Evolutionary conservation across 176 grass and related monocot species (phyloP).

Genomic region (Areca catechu): DNA sequence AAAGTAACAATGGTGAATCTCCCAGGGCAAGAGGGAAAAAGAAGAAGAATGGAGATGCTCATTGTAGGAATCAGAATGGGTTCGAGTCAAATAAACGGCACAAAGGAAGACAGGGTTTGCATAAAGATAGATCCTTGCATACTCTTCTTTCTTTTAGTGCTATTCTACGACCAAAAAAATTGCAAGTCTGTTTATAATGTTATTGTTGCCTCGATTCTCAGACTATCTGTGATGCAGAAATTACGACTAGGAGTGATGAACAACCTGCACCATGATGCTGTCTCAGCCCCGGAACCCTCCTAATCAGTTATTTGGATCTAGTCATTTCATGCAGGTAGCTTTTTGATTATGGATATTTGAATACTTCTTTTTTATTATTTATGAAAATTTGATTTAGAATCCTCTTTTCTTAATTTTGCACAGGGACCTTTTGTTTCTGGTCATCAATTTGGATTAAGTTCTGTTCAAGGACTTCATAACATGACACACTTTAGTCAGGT

Average conservation of each 20-base stretch:
- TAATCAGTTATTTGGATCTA: slow-evolving; percentile 52
- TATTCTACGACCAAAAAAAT: not conserved
- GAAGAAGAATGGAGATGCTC: slow-evolving; percentile 44
- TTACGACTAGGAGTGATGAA: slow-evolving; percentile 33
- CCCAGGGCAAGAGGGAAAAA: slow-evolving; percentile 44
- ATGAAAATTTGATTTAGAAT: not conserved
- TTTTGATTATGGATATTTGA: slow-evolving; percentile 6
- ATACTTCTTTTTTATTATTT: not conserved
- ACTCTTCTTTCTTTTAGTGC: slow-evolving; percentile 1
- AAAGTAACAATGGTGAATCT: slow-evolving; percentile 34
- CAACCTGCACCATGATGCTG: slow-evolving; percentile 35
- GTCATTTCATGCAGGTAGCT: slow-evolving; percentile 76
- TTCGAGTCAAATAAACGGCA: slow-evolving; percentile 55
- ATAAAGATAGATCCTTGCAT: not conserved
- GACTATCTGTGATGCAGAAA: slow-evolving; percentile 40
- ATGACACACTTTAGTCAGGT: slow-evolving; percentile 84
- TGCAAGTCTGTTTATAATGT: slow-evolving; percentile 15
- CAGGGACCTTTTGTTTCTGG: slow-evolving; percentile 50
- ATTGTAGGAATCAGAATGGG: slow-evolving; percentile 31
- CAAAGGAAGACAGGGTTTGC: slow-evolving; percentile 52
- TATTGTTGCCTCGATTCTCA: slow-evolving; percentile 14
- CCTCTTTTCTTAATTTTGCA: slow-evolving; percentile 9
- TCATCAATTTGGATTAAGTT: slow-evolving; percentile 64
- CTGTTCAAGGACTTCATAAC: slow-evolving; percentile 65
- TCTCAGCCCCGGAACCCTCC: slow-evolving; percentile 50